Base-by-base conservation (phyloP, 257 asterid genomes). In the Rhazya stricta region DNA sequence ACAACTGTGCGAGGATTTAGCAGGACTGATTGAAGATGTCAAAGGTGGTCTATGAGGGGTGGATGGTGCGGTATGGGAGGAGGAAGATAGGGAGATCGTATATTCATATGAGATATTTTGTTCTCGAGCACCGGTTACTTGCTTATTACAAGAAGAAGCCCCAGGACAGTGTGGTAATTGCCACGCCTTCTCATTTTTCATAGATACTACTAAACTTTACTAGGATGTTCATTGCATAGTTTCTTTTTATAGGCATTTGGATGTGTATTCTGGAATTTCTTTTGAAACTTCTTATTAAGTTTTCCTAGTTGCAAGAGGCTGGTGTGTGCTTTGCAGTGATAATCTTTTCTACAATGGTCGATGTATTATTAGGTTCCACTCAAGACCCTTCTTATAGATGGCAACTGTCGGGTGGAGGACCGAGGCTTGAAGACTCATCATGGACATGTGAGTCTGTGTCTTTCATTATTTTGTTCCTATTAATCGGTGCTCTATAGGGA, bases 11-110 rank as follows among this genome's bases (percentile, higher is more conserved):
- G 69, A n/a, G 68, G 67, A 42, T 57, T 29, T 71, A 39, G 60
- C 74, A 62, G 80, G 74, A 15, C 12, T 45, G 15, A 46, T 46
- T 53, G 41, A 78, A 76, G 79, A 91, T 93, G 98, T 82, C 92
- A 73, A 91, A 85, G 84, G 95, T 88, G 81, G 89, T 93, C 48
- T 88, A 91, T 72, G 98, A 93, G 82, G 98, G 98, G 79, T 91
- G 97, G 98, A 85, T 91, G 96, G 98, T 91, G 87, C 87, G 98
- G 84, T 91, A 91, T 80, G 97, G 97, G 15, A 88, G 96, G 77
- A 87, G 97, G 86, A 91, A 89, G 84, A 91, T 91, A 72, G 98
- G 98, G 53, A 82, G 90, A 83, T 91, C 98, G 1, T 93, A 61
- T 76, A 89, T 93, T 74, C 98, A 93, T 80, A 89, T 89, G 97